These are phyloP conservation scores for Talaromyces verruculosus DNA, from an alignment of 2,329 filamentous ascomycete species.

Conservation along the genomic window DNA sequence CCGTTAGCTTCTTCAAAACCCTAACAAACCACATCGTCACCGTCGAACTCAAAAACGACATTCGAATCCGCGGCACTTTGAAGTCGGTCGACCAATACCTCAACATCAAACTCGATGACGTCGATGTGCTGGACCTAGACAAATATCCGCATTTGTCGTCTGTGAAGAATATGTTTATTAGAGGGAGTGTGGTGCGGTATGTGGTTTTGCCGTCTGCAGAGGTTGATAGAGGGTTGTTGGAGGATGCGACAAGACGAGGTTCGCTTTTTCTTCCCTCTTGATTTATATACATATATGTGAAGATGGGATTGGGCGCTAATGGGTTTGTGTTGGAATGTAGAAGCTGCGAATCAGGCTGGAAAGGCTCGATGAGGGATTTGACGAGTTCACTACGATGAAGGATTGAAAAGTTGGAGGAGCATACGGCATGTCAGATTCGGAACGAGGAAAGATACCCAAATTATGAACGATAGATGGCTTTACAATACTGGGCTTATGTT, in stretches of 20 bases:
- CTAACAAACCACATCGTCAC: conserved; percentile 96
- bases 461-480: background rate
- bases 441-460: background rate
- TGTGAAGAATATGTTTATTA: conserved; percentile 94
- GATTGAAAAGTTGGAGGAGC: background rate
- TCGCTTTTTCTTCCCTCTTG: conserved; percentile 26
- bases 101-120: conserved; percentile 98
- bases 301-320: background rate
- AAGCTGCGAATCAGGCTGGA: conserved; percentile 52
- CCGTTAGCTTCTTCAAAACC: conserved; percentile 98
- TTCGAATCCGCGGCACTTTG: conserved; percentile 89
- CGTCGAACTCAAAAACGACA: conserved; percentile 99
- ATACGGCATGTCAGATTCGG: background rate
- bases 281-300: background rate
- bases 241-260: conserved; percentile 90
- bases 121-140: conserved; percentile 85
- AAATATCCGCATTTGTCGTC: conserved; percentile 90
- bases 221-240: conserved; percentile 81
- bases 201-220: conserved; percentile 80
- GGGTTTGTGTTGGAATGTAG: conserved; percentile 30
- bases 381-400: background rate
- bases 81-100: conserved; percentile 99
- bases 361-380: conserved; percentile 44
- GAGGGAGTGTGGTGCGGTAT: conserved; percentile 88
- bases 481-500: background rate